Evolutionary conservation across 2,329 filamentous ascomycete species (phyloP).

Genomic region (Penicillium digitatum): DNA sequence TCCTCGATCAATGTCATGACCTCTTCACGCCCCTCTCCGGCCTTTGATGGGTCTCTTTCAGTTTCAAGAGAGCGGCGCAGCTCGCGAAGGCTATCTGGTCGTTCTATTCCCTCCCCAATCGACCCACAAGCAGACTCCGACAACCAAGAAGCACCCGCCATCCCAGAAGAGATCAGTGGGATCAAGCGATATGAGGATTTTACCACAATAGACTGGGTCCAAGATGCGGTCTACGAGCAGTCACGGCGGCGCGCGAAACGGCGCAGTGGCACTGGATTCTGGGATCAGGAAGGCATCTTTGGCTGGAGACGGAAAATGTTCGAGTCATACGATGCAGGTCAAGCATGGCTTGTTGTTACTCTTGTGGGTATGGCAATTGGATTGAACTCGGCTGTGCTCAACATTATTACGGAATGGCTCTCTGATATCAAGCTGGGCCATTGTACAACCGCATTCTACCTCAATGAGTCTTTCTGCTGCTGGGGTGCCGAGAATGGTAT

Average conservation of each 20-base stretch:
- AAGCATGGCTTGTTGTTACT: conserved; percentile 96
- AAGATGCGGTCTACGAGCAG: conserved; percentile 91
- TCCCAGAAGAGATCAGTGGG: conserved; percentile 92
- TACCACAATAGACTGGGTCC: conserved; percentile 94
- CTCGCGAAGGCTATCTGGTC: conserved; percentile 49
- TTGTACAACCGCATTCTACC: conserved; percentile 90
- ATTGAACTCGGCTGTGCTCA: conserved; percentile 85
- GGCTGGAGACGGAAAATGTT: conserved; percentile 78
- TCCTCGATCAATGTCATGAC: conserved; percentile 40
- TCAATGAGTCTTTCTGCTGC: conserved; percentile 97
- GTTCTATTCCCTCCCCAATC: conserved; percentile 49
- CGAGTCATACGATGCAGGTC: conserved; percentile 90
- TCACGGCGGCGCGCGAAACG: conserved; percentile 71
- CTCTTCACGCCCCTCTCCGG: conserved; percentile 35
- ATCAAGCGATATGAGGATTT: conserved; percentile 99
- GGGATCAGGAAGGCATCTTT: conserved; percentile 62
- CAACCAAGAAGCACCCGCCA: conserved; percentile 59
- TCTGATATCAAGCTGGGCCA: conserved; percentile 94
- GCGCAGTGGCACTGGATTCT: conserved; percentile 67
- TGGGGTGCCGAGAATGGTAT: conserved; percentile 86
- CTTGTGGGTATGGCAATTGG: conserved; percentile 89
- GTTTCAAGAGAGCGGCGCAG: conserved; percentile 33
- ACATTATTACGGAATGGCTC: conserved; percentile 95
- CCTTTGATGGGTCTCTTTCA: conserved; percentile 30
- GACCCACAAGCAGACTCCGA: conserved; percentile 56